Evolutionary conservation across 2,329 filamentous ascomycete genomes (phyloP), one percentile per base, ranked within the genome.

Genomic region (Fusarium temperatum): DNA sequence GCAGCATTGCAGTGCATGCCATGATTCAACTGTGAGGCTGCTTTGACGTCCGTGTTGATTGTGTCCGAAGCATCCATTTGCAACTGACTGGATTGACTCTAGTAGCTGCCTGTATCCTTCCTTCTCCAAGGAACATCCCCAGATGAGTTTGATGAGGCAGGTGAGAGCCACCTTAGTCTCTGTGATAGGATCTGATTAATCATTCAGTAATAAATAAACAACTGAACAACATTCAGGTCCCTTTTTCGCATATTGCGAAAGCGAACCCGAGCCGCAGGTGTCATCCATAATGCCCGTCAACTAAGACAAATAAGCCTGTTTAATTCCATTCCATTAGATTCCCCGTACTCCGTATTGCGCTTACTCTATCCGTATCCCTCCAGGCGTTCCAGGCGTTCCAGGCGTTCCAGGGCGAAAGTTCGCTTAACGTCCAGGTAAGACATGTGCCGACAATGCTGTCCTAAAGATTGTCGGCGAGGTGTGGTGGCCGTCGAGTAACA

Each of bases 381-480:
- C 72, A 72, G 59, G 44, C 45, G 63, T 69, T 62, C 42, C 22
- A 60, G 44, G 44, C 45, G 58, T 73, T 68, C 69, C 72, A 72
- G 59, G 44, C 45, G 63, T 73, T 68, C 69, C 72, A 72, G 59
- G 71, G 66, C 45, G 72, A 61, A 44, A 24, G 63, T 24, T 74
- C 71, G 71, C 71, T 66, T 74, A 74, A 74, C 48, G 36, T 51
- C 48, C 59, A 59, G 67, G 50, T 55, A 56, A 71, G 62, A 63
- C 70, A 66, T 50, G 63, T 58, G 56, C 56, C 56, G 56, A 58
- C 56, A 58, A 38, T 50, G 22, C 20, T 51, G 41, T 66, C 70
- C 70, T 42, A 55, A 73, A 60, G 18, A 45, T 26, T 63, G 61
- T 59, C 63, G 66, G 57, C 55, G 57, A 59, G 71, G 47, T 58